A percentile compares a stretch with the other conserved stretches of the same genome.
Evolutionary conservation across 805 yeast genomes (phyloP).

Genomic region (Yamadazyma philogaea): DNA sequence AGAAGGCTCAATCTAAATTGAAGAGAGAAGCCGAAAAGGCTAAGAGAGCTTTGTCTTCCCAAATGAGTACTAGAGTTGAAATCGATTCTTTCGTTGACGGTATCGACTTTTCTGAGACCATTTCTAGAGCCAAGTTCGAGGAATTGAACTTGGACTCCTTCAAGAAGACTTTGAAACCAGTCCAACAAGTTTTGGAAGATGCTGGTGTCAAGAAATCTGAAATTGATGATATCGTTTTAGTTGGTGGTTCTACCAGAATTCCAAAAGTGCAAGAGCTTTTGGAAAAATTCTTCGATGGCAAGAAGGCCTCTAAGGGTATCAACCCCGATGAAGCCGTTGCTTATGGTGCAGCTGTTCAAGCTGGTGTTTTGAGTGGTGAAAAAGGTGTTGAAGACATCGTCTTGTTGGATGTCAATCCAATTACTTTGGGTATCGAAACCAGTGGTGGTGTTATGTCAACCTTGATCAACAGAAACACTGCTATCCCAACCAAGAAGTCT

Average conservation of each 20-base stretch:
- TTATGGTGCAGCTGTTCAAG: conserved; percentile 92
- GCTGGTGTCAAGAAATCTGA: conserved; percentile 44
- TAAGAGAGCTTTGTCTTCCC: conserved; percentile 47
- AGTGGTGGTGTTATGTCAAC: conserved; percentile 99
- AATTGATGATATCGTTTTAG: conserved; percentile 46
- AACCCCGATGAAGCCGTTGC: conserved; percentile 52
- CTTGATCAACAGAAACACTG: conserved; percentile 98
- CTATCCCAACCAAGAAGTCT: conserved; percentile 98
- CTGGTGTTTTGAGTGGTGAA: conserved; percentile 96
- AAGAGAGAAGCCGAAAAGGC: conserved; percentile 51
- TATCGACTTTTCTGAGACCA: conserved; percentile 45
- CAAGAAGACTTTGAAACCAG: conserved; percentile 46
- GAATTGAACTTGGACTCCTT: conserved; percentile 45
- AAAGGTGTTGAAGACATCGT: conserved; percentile 94
- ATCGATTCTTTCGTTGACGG: conserved; percentile 49
- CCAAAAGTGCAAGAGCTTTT: conserved; percentile 49
- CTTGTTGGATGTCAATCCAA: conserved; percentile 95
- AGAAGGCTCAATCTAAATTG: conserved; percentile 44
- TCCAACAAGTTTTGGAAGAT: conserved; percentile 45
- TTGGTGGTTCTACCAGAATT: conserved; percentile 51
- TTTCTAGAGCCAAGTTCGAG: conserved; percentile 48
- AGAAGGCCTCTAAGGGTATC: conserved; percentile 47
- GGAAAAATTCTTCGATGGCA: conserved; percentile 54
- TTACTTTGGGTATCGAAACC: conserved; percentile 99
- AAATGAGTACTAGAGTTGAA: conserved; percentile 51